Percentiles rank a stretch among this genome's conserved stretches.
These are phyloP conservation scores for Botryococcus braunii DNA, from an alignment of 163 green algal species.

Conservation along the genomic window DNA sequence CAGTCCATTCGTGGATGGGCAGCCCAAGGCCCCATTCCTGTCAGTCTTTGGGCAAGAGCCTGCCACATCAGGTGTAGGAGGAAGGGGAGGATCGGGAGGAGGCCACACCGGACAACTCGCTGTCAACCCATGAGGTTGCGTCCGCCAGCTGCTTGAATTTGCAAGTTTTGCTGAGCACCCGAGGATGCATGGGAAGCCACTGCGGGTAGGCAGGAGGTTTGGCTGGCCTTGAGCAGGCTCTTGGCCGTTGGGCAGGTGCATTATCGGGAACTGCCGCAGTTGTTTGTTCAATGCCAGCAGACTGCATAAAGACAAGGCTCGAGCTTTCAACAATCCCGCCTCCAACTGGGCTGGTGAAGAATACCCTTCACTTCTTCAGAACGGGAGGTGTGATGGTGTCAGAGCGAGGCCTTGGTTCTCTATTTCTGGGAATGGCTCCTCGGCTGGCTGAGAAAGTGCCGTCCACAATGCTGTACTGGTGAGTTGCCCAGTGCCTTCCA, in stretches of 20 bases:
- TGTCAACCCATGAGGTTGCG: not conserved
- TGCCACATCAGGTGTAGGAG: not conserved
- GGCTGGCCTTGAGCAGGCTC: not conserved
- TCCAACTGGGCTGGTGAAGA: conserved; percentile 2
- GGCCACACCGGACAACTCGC: not conserved
- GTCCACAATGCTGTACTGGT: conserved; percentile 52
- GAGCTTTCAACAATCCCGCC: conserved; percentile 4
- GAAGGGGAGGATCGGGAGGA: not conserved
- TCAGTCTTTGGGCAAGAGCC: too few species aligned
- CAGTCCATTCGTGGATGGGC: too few species aligned
- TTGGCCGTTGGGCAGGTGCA: conserved; percentile 35
- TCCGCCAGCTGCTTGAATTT: not conserved
- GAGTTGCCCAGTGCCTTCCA: too few species aligned
- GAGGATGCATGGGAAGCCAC: not conserved
- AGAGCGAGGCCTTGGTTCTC: conserved; percentile 23
- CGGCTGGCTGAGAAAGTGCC: conserved; percentile 61
- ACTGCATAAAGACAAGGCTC: conserved; percentile 62
- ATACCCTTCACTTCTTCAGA: conserved; percentile 23
- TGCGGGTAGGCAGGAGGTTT: not conserved
- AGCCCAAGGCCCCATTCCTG: too few species aligned
- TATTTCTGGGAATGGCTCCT: conserved; percentile 60
- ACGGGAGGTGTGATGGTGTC: conserved; percentile 32
- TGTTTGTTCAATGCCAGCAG: conserved; percentile 58
- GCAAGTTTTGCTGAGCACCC: not conserved
- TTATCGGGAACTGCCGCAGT: conserved; percentile 50